Base-by-base conservation (phyloP, 2,329 filamentous ascomycete species). In the Monosporascus cannonballus region DNA sequence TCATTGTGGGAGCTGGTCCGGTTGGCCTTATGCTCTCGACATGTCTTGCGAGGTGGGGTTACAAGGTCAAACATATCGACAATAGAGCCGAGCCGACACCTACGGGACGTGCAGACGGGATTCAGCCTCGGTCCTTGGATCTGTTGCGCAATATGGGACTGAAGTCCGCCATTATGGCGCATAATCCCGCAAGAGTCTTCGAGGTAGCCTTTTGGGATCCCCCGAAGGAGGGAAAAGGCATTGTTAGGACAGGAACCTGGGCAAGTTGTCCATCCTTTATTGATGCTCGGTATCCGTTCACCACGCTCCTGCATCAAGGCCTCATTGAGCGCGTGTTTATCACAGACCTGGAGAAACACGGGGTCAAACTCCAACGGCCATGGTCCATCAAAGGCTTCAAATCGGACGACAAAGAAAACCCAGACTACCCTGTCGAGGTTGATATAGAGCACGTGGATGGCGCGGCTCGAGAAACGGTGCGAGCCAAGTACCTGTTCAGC, bases 11-110 rank as follows among this genome's bases (percentile, higher is more conserved):
- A 58, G 92, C 92, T 52, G 92, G 92, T 17, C 92, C 92, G 4
- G 90, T 92, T 41, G 92, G 92, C 51, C 81, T 96, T 53, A 85
- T 95, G 73, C 80, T 96, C 24, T 94, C 90, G 8, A 91, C 91
- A 30, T 93, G 89, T 67, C 80, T 96, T 56, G 89, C 90, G 55
- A 80, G 91, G 74, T 96, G 91, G 90, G 92, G 92, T 20, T 96
- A 96, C 77, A 90, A 84, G 69, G 90, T 96, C 71, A 96, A 93
- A 76, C 90, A 96, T 72, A 90, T 96, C 66, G 92, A 96, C 73
- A 96, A 95, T 72, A 81, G 91, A 54, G 78, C 90, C 2, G 88
- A 93, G 64, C 91, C 91, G 17, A 96, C 91, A 14, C 66, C 83
- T 2, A 96, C 90, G 20, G 91, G 91, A 50, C 88, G 91, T 58